Evolutionary conservation across 2,329 filamentous ascomycete genomes (phyloP), one percentile per base, ranked within the genome.

Genomic region (Aspergillus japonicus): DNA sequence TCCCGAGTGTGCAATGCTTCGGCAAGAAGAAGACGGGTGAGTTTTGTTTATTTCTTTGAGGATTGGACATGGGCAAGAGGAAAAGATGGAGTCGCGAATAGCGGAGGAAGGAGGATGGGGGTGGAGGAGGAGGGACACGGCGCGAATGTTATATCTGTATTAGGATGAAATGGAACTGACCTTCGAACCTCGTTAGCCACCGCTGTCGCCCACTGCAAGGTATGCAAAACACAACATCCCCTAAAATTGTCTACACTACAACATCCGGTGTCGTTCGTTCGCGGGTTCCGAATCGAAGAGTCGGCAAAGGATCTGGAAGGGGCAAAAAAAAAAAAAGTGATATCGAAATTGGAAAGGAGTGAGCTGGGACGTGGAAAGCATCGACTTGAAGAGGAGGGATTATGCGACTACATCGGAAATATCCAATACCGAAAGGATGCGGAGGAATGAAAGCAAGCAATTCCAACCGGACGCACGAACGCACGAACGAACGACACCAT

Each of bases 1-100:
- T 85, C 74, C 89, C 90, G 83, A 90, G 87, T 82, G 90, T 92
- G 77, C 92, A 96, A 88, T 96, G 92, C 90, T 97, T 98, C 90
- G 93, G 93, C 89, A 97, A 97, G 89, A 93, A 93, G 87, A 92
- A 91, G 87, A 92, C 88, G 78, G 81, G 81, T 82, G 75, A 68
- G 77, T 69, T 62, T 56, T 57, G 23, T 23, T 23, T 56, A 57
- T 54, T 49, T 56, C 61, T 57, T 50, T 55, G 33, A 5, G 16
- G 14, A n/a, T n/a, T 26, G 31, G 23, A 42, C 42, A 23, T 21
- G 3, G 44, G 51, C 21, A 39, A 29, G 21, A 35, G 49, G 31
- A 33, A 12, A 10, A 16, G 16, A 23, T 5, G 14, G 14, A 14
- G 6, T n/a, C 16, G 39, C 39, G 39, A 19, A n/a, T 5, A 2